Evolutionary conservation across 2,329 filamentous ascomycete genomes (phyloP).

Genomic region (Fusarium staphyleae): DNA sequence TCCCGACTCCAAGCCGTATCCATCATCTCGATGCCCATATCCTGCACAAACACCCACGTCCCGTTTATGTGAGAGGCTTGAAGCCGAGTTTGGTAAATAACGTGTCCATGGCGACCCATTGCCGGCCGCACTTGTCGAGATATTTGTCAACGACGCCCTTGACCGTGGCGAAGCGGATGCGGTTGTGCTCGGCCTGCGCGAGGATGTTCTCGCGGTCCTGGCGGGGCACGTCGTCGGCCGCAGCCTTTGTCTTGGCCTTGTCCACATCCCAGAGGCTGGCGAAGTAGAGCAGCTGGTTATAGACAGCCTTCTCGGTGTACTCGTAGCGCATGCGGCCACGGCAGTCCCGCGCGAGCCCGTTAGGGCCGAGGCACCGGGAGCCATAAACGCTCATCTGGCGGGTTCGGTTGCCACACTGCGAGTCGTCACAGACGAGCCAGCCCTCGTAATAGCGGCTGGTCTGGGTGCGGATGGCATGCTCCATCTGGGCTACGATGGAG

Average conservation of each 20-base stretch:
- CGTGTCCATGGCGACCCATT: conserved; percentile 93
- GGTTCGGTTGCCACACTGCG: conserved; percentile 84
- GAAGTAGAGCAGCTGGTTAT: conserved; percentile 94
- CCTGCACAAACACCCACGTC: background rate
- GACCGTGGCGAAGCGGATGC: conserved; percentile 76
- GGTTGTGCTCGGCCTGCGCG: conserved; percentile 82
- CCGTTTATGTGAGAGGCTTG: conserved; percentile 43
- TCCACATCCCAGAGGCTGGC: conserved; percentile 88
- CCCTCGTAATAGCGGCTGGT: conserved; percentile 89
- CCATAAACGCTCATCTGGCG: conserved; percentile 94
- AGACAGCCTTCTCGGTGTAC: conserved; percentile 85
- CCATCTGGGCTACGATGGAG: conserved; percentile 84
- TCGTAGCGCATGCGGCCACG: conserved; percentile 88
- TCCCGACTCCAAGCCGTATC: background rate
- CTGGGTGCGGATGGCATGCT: conserved; percentile 79
- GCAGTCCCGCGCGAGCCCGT: conserved; percentile 84
- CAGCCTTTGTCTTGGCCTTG: conserved; percentile 67
- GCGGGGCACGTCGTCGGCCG: conserved; percentile 54
- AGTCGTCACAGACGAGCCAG: conserved; percentile 89
- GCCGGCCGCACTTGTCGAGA: conserved; percentile 85
- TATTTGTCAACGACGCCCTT: conserved; percentile 82
- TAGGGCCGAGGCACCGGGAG: conserved; percentile 80
- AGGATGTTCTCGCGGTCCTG: conserved; percentile 70
- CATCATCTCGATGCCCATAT: background rate
- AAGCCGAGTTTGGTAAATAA: conserved; percentile 77